Base-by-base conservation (phyloP, 2,329 filamentous ascomycete genomes). In the Sclerotinia spermophila region DNA sequence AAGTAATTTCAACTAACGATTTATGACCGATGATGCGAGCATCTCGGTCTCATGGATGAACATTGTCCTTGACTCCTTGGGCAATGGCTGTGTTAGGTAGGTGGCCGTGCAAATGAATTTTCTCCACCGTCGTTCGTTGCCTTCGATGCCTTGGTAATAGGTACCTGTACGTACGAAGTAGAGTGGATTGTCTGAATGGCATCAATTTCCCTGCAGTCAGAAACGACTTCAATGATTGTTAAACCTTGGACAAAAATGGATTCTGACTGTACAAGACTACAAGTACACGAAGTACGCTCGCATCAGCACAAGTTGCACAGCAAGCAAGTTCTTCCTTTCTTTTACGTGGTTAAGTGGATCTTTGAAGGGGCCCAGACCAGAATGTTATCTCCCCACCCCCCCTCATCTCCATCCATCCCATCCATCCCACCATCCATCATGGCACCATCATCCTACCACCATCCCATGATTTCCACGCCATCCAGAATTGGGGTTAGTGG, bases 261-360 rank as follows among this genome's bases (percentile, higher is more conserved):
- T 24, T 53, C 48, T 53, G 48, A 53, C 48, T 51, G 48, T 58
- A 7, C 24, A 59, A n/a, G n/a, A n/a, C n/a, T n/a, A n/a, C n/a
- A n/a, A n/a, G 33, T 38, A 10, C 19, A n/a, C 35, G 24, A 59
- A 38, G n/a, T 17, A 51, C 48, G n/a, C 48, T 59, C 56, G 10
- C 56, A 59, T 59, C 56, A 7, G 56, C 24, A 42, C 24, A 30
- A 42, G 8, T 56, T 53, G 3, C 45, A 48, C 10, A 48, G 45
- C 60, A 61, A 48, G 45, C 60, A 61, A 19, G 42, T 62, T 64
- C 44, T 51, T 61, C 10, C 44, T n/a, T 48, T 48, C 30, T 48
- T 48, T 64, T 64, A 64, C 30, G 44, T 64, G 61, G 61, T 64
- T 27, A 19, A 64, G 61, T 51, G 61, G 61, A 51, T 48, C 30